Base-by-base conservation (phyloP, 1,284 basidiomycete species). In the Agroathelia rolfsii region DNA sequence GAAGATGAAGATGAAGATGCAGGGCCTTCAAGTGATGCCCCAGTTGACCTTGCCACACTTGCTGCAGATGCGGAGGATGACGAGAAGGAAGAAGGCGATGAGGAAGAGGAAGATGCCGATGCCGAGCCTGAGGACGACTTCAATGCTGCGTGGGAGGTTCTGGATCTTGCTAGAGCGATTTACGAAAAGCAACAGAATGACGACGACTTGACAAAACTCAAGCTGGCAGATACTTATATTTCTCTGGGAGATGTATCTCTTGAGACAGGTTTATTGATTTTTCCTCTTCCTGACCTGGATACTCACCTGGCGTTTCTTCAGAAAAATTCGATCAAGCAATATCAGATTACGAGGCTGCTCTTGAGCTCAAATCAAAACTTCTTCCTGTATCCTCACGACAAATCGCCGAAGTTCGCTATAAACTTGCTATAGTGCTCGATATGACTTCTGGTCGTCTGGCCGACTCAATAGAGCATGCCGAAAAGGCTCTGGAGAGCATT, bases 241-340 rank as follows among this genome's bases (percentile, higher is more conserved):
- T 61, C 76, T 4, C 66, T 94, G 3, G 89, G 88, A 2, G 88
- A 93, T 51, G 81, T 94, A 5, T 88, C 84, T 11, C 59, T 89
- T 39, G 89, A 94, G 57, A 92, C 87, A 32, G 88, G 88, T 87
- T 38, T 40, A 69, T 50, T 13, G 15, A 17, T 14, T 32, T 12
- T 30, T 26, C 17, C 12, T n/a, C n/a, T 23, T 13, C n/a, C 13
- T 42, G 5, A 36, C 12, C n/a, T 20, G 6, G 23, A 10, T 34
- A 12, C 23, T 28, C 24, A 25, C n/a, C 28, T 24, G n/a, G 22
- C 12, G 22, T 27, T 20, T 36, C 21, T 12, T 14, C 57, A 92
- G 88, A 94, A 56, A 93, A 93, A 61, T 93, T 94, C 51, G 81
- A 87, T 40, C 84, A 92, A 53, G 89, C 88, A 0, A 83, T 88